Evolutionary conservation across 208 protist genomes (phyloP).

Genomic region (Wallacemonas sp.): DNA sequence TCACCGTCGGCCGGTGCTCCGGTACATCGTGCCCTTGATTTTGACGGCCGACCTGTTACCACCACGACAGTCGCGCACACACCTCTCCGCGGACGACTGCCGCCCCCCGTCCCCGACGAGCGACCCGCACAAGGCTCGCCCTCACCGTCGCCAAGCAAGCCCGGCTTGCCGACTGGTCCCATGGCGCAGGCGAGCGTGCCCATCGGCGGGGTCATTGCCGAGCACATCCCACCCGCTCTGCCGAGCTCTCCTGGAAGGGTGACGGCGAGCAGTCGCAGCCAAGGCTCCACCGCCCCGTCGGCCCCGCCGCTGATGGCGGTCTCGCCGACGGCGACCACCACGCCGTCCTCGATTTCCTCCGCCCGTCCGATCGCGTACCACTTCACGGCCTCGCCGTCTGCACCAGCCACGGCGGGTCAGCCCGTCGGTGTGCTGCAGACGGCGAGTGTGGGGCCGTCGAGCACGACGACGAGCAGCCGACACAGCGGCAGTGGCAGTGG

Average conservation of each 20-base stretch:
- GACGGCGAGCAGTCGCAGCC: background rate
- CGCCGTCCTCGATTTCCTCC: slow-evolving; percentile 6
- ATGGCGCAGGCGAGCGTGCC: too few species aligned
- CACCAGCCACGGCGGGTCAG: slow-evolving; percentile 5
- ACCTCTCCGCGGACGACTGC: too few species aligned
- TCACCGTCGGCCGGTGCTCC: background rate
- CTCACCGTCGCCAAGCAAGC: slow-evolving; percentile 7
- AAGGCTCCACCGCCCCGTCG: background rate
- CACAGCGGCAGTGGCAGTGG: background rate
- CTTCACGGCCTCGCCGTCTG: slow-evolving; percentile 9
- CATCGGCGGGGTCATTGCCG: slow-evolving; percentile 5
- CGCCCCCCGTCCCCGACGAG: background rate
- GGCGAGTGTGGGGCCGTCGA: slow-evolving; percentile 5
- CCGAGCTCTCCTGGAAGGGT: background rate
- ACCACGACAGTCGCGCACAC: background rate
- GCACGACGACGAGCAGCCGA: slow-evolving; percentile 12
- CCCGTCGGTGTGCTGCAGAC: slow-evolving; percentile 6
- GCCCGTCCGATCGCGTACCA: background rate
- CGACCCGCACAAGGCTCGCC: background rate
- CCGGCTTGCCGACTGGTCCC: background rate
- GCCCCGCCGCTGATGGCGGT: too few species aligned
- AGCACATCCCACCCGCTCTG: slow-evolving; percentile 9
- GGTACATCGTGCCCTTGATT: slow-evolving; percentile 5
- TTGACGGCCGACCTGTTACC: background rate
- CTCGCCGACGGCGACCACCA: too few species aligned